Conservation (phyloP, 352 stramenopile species). For the Globisporangium lucens region DNA sequence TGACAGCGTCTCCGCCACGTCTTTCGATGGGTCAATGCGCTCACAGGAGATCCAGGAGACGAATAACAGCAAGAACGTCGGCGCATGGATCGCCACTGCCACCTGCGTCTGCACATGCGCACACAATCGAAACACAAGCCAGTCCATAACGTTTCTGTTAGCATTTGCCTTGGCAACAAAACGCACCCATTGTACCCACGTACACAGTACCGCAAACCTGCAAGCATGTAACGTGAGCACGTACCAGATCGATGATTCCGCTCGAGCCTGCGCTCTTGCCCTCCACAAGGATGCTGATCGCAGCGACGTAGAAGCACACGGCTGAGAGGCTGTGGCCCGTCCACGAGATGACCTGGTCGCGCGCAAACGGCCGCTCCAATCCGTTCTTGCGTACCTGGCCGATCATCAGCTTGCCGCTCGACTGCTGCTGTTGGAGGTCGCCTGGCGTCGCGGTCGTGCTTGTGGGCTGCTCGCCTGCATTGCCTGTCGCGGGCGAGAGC, state of each 20-base stretch:
- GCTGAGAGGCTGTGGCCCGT: constrained; percentile 63
- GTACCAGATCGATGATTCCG: constrained; percentile 18
- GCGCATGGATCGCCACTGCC: constrained; percentile 48
- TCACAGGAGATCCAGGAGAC: constrained; percentile 72
- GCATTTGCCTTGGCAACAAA: neutral
- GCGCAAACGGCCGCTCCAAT: constrained; percentile 65
- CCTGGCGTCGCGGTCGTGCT: neutral
- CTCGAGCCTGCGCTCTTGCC: constrained; percentile 4
- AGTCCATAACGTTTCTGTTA: constrained; percentile 13
- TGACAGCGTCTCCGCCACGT: constrained; percentile 31
- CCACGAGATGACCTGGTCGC: constrained; percentile 78
- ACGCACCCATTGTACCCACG: neutral
- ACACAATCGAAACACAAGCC: neutral
- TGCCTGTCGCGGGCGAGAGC: constrained; percentile 2
- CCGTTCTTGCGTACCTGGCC: constrained; percentile 60
- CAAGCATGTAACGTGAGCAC: neutral
- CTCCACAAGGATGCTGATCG: constrained; percentile 22
- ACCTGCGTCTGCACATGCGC: constrained; percentile 38
- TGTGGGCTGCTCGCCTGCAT: neutral
- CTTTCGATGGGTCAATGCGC: constrained; percentile 52
- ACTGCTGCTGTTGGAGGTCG: neutral
- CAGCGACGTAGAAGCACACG: constrained; percentile 54
- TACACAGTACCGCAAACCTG: neutral
- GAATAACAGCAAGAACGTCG: constrained; percentile 46
- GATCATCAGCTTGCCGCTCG: constrained; percentile 22